Conservation (phyloP, 2,329 filamentous ascomycete genomes). For the Colletotrichum orbiculare region DNA sequence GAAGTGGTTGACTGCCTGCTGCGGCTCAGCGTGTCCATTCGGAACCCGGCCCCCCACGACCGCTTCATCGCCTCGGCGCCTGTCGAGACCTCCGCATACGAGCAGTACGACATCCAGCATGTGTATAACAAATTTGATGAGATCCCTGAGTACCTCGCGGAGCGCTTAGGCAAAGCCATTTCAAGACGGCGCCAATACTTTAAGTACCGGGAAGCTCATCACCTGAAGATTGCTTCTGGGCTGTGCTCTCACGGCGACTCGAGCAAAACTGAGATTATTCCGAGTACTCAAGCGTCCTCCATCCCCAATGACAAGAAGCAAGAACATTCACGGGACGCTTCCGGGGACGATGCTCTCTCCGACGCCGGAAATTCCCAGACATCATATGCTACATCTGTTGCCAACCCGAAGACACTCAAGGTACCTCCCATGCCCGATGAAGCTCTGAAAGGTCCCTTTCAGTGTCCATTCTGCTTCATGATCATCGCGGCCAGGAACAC, state of each 20-base stretch:
- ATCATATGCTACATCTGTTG: conserved; percentile 44
- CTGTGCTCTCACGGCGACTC: conserved; percentile 36
- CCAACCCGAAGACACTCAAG: conserved; percentile 25
- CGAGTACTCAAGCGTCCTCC: conserved; percentile 41
- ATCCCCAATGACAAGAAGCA: conserved; percentile 38
- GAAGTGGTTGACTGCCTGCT: conserved; percentile 47
- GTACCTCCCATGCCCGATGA: conserved; percentile 41
- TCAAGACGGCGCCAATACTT: conserved; percentile 49
- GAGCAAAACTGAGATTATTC: conserved; percentile 13
- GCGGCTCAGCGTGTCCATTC: conserved; percentile 50
- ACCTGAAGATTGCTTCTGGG: conserved; percentile 43
- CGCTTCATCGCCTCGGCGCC: conserved; percentile 38
- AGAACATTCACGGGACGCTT: not conserved
- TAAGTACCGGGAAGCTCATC: conserved; percentile 50
- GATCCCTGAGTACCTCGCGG: conserved; percentile 30
- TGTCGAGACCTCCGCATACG: conserved; percentile 40
- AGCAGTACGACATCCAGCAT: conserved; percentile 43
- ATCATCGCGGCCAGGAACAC: conserved; percentile 43
- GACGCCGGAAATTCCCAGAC: conserved; percentile 43
- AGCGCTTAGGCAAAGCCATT: conserved; percentile 47
- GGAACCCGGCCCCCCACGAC: conserved; percentile 50
- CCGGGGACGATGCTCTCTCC: conserved; percentile 40
- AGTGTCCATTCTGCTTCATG: conserved; percentile 54
- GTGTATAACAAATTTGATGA: conserved; percentile 46
- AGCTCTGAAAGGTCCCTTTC: conserved; percentile 43